Percentiles rank a stretch among this genome's conserved stretches.
phyloP scores from a whole-genome alignment of 164 flowering plant genomes.

The Litsea cubeba region DNA sequence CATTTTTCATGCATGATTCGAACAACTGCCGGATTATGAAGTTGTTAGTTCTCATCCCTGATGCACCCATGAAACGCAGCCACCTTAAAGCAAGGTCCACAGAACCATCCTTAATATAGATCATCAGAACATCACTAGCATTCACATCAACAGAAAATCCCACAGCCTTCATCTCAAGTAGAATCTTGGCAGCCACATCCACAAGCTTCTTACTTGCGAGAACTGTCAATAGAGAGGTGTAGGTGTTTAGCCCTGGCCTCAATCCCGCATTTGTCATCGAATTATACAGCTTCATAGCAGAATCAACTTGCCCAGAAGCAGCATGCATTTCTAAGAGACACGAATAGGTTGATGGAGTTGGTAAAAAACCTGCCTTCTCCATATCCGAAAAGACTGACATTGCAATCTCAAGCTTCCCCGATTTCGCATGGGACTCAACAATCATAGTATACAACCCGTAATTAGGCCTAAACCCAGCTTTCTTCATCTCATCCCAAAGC shows the following conservation, averaged over 20 bases:
- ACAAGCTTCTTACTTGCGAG: slow-evolving; percentile 90
- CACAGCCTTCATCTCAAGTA: slow-evolving; percentile 93
- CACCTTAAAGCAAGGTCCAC: slow-evolving; percentile 91
- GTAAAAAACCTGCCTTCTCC: slow-evolving; percentile 95
- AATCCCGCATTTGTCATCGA: slow-evolving; percentile 91
- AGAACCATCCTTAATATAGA: slow-evolving; percentile 87
- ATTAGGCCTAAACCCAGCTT: slow-evolving; percentile 83
- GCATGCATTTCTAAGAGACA: slow-evolving; percentile 93
- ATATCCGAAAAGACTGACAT: slow-evolving; percentile 78
- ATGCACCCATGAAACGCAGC: slow-evolving; percentile 93
- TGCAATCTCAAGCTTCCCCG: slow-evolving; percentile 91
- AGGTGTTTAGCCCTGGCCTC: slow-evolving; percentile 84
- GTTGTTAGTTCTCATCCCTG: slow-evolving; percentile 85
- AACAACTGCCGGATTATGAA: slow-evolving; percentile 89
- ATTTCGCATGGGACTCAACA: slow-evolving; percentile 93
- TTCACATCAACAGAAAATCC: slow-evolving; percentile 85
- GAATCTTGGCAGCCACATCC: slow-evolving; percentile 92
- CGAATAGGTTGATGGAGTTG: slow-evolving; percentile 88
- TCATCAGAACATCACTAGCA: slow-evolving; percentile 95
- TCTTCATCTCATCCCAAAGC: slow-evolving; percentile 98
- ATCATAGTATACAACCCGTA: slow-evolving; percentile 82
- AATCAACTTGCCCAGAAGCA: slow-evolving; percentile 80
- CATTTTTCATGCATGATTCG: slow-evolving; percentile 95
- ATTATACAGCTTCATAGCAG: slow-evolving; percentile 90
- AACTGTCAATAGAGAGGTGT: slow-evolving; percentile 69